Percentiles rank a stretch among this genome's conserved stretches.
Conservation (phyloP, 2,329 filamentous ascomycete species). For the Pseudocercospora musae region DNA sequence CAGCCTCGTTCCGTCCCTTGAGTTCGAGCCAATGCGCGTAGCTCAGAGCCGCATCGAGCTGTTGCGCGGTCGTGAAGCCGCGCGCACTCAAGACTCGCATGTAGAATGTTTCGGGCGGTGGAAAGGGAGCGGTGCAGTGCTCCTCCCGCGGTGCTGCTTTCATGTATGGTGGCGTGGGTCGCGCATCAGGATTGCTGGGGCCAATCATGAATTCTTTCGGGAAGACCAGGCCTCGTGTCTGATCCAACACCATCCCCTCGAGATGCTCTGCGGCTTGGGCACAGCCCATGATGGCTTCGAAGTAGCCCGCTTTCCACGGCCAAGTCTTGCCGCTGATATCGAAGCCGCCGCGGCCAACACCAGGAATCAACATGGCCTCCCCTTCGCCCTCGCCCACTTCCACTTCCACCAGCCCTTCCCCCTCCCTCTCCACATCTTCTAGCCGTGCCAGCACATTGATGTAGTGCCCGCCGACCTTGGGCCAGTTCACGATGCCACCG, state of each 20-base stretch:
- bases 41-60: constrained; percentile 74
- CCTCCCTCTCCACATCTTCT: constrained; percentile 67
- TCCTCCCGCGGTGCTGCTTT: constrained; percentile 67
- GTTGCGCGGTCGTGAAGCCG: constrained; percentile 76
- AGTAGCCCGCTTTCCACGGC: constrained; percentile 82
- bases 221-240: constrained; percentile 62
- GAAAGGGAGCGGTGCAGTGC: constrained; percentile 68
- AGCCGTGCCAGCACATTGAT: constrained; percentile 61
- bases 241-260: constrained; percentile 74
- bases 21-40: constrained; percentile 84
- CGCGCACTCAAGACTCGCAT: constrained; percentile 75
- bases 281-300: constrained; percentile 72
- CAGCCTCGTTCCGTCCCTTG: constrained; percentile 63
- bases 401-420: constrained; percentile 62
- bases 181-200: constrained; percentile 77
- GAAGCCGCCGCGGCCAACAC: constrained; percentile 56
- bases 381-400: constrained; percentile 45
- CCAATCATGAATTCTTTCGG: constrained; percentile 72
- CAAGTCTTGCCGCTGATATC: constrained; percentile 75
- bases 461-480: constrained; percentile 59
- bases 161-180: constrained; percentile 64
- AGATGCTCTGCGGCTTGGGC: constrained; percentile 76
- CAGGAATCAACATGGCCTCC: constrained; percentile 43
- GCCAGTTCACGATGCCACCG: constrained; percentile 66
- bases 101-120: constrained; percentile 72